Base-by-base conservation (phyloP, 1,139 yeast genomes). In the Diutina siamensis region DNA sequence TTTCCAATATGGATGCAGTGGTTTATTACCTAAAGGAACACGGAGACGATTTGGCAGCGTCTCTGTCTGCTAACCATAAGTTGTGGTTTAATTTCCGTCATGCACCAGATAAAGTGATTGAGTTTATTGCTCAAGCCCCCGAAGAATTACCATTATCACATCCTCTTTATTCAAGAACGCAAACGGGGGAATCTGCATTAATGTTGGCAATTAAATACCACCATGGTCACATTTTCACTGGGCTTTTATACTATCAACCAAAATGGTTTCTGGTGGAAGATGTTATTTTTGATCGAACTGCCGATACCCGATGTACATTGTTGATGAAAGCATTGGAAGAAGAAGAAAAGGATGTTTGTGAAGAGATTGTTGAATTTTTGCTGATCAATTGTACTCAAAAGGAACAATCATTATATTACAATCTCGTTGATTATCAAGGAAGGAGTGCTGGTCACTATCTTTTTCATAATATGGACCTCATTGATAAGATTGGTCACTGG, bases 1-100 rank as follows among this genome's bases (percentile, higher is more conserved):
- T 88, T 31, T 82, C 95, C 46, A 86, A 95, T 10, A 65, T 88
- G 44, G 95, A 88, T 55, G 95, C 92, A 0, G 94, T 87, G 0
- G 56, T 87, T 7, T 76, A 65, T 49, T 94, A 83, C 57, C 67
- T 86, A 25, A 61, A 68, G 15, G 49, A 47, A 1, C 73, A 74
- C 40, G 49, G 66, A n/a, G 50, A 55, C 1, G 68, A 69, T 8
- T 60, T 85, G 44, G 56, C 63, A 1, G 52, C 53, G 0, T 59
- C 67, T 7, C 79, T 92, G 0, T 58, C 57, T 5, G 57, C 59
- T 2, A 86, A 85, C 57, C 61, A 59, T 40, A 60, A 60, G n/a
- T 64, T 82, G 31, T 81, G 88, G 82, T 57, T 67, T 0, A 61
- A 72, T 3, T 71, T 83, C 12, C 13, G 8, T 5, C 40, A 22